Percentiles rank a stretch among this genome's conserved stretches.
Conservation (phyloP, 257 asterid species). For the Pogostemon cablin region DNA sequence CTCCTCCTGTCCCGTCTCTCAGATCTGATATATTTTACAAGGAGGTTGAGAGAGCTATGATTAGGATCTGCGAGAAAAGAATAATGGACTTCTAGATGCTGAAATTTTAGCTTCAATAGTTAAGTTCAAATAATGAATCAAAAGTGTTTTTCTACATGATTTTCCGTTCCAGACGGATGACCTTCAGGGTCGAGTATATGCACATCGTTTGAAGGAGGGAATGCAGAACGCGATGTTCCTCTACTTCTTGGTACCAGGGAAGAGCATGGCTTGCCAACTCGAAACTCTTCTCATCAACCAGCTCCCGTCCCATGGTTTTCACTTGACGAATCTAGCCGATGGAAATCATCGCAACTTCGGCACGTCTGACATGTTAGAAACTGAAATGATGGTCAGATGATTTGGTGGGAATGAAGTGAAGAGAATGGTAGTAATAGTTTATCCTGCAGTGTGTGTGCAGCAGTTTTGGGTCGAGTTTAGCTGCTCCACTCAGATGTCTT, state of each 20-base stretch:
- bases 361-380: conserved; percentile 49
- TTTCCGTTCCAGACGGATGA: conserved; percentile 68
- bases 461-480: conserved; percentile 49
- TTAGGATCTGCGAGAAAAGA: conserved; percentile 49
- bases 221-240: conserved; percentile 68
- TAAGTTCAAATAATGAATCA: neutral
- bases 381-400: conserved; percentile 49
- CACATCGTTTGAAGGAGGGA: conserved; percentile 82
- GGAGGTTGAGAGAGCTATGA: conserved; percentile 61
- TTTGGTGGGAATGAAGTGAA: conserved; percentile 7
- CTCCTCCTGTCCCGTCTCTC: conserved; percentile 33
- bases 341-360: conserved; percentile 93
- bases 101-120: too few species aligned
- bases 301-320: conserved; percentile 74
- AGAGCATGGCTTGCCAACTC: conserved; percentile 88
- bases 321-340: conserved; percentile 68
- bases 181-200: conserved; percentile 78
- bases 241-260: conserved; percentile 76
- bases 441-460: conserved; percentile 40
- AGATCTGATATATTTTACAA: conserved; percentile 40
- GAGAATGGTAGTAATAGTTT: conserved; percentile 11
- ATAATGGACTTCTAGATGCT: conserved; percentile 42
- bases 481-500: conserved; percentile 38
- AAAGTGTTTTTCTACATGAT: neutral
- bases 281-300: conserved; percentile 94